Conservation (phyloP, 345 rosid genomes). For the Raphanus raphanistrum region DNA sequence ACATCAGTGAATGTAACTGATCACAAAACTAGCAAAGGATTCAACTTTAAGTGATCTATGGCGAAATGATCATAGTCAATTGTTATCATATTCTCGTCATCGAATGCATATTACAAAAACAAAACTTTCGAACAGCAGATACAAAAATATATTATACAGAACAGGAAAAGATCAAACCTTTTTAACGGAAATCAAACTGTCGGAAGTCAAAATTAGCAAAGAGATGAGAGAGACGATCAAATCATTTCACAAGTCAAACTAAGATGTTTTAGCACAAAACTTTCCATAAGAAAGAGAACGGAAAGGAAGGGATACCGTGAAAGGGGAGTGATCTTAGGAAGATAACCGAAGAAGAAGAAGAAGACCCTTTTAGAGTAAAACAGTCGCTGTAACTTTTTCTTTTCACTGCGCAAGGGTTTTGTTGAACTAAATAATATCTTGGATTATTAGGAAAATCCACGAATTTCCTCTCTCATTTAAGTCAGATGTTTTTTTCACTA, state of each 20-base stretch:
- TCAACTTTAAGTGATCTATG: not conserved
- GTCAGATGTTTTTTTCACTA: not conserved
- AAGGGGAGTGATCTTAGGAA: conserved; percentile 33
- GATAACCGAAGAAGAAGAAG: not conserved
- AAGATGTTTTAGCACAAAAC: not conserved
- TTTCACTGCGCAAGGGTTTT: too few relatives aligned
- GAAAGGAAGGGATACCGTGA: conserved; percentile 22
- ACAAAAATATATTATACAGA: not conserved
- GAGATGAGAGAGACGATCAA: not conserved
- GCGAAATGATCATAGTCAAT: too few relatives aligned
- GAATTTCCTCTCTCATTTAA: not conserved
- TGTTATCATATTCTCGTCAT: not conserved
- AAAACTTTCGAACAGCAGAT: not conserved
- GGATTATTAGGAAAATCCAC: not conserved
- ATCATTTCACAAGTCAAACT: too few relatives aligned
- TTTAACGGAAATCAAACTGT: not conserved
- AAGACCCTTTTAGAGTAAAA: conserved; percentile 5
- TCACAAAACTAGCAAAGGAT: not conserved
- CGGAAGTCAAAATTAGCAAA: not conserved
- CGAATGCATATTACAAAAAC: not conserved
- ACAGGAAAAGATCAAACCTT: not conserved
- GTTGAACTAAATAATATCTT: too few relatives aligned
- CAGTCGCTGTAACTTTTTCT: too few relatives aligned
- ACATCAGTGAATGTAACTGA: not conserved
- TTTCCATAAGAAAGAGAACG: not conserved